phyloP scores from a whole-genome alignment of 306 rosid genomes.

The Cyclanthera cordifolia region DNA sequence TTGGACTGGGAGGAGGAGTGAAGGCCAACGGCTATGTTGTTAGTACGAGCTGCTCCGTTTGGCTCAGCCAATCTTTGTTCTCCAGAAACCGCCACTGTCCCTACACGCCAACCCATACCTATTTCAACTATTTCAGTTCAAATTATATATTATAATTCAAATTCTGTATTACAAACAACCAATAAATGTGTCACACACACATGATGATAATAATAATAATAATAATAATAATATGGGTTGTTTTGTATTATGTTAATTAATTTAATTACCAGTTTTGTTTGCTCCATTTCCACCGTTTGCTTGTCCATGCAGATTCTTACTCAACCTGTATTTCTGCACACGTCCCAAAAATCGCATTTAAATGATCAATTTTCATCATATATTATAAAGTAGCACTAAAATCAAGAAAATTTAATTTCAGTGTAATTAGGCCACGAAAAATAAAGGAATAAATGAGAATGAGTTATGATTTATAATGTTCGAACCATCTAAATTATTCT shows the following conservation, averaged over 20 bases:
- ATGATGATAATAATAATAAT: neutral
- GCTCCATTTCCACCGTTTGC: slow-evolving; percentile 29
- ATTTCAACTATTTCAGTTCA: slow-evolving; percentile 1
- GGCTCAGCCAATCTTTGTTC: slow-evolving; percentile 36
- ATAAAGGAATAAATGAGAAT: too few relatives aligned
- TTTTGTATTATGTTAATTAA: slow-evolving; percentile 10
- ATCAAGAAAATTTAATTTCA: too few relatives aligned
- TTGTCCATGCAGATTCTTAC: slow-evolving; percentile 62
- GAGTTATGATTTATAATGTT: too few relatives aligned
- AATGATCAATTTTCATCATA: too few relatives aligned
- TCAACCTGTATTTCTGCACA: slow-evolving; percentile 81
- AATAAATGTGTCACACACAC: too few relatives aligned
- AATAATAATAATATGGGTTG: neutral
- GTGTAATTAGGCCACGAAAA: too few relatives aligned
- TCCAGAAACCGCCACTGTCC: neutral
- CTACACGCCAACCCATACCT: slow-evolving; percentile 9
- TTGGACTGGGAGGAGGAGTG: slow-evolving; percentile 30
- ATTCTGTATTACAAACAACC: too few relatives aligned
- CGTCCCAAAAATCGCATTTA: slow-evolving; percentile 6
- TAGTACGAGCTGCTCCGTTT: slow-evolving; percentile 38
- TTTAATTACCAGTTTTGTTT: slow-evolving; percentile 41
- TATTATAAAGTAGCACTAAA: too few relatives aligned
- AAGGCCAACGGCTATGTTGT: slow-evolving; percentile 34
- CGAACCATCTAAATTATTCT: too few relatives aligned
- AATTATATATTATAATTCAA: too few relatives aligned